Base-by-base conservation (phyloP, 352 stramenopile species). In the Saprolegnia diclina region DNA sequence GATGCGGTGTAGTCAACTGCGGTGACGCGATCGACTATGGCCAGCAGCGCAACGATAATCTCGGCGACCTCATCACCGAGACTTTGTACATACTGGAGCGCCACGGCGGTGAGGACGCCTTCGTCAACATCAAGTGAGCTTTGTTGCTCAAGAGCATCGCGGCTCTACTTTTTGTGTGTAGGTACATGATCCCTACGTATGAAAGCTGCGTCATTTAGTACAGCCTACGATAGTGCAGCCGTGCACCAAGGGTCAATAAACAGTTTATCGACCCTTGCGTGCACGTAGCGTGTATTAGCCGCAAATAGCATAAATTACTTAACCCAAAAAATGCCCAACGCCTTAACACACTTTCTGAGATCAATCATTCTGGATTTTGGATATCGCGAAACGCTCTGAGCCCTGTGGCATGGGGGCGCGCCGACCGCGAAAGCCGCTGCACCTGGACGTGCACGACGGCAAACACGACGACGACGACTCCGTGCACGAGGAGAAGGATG, bases 121-220 rank as follows among this genome's bases (percentile, higher is more conserved):
- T 89, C 72, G 82, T 97, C 35, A 97, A 97, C 78, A 97, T 97
- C 76, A 79, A 83, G 65, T 65, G 52, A 14, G 37, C 11, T 19
- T 35, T 35, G 29, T 35, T 2, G 2, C 0, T 53, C 44, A 32
- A 71, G 0, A 53, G 3, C 18, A 5, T 66, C 6, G 22, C 18
- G 54, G 22, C 29, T 62, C 37, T 5, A 63, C 29, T 1, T 32
- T 24, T n/a, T n/a, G 46, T 1, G 79, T 64, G 50, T 87, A 99
- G 98, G 79, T 98, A 98, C 72, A 94, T 98, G 78, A 85, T 98
- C 6, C 95, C 95, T 19, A 96, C 95, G 26, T 99, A 98, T 79
- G 90, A 98, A 76, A 97, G 87, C 65, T 66, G 74, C 14, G 67
- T 52, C 45, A 64, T 24, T 18, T 71, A 56, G 40, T 16, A 7